phyloP scores from a whole-genome alignment of 2,329 filamentous ascomycete species.

The Pseudocercospora fuligena region DNA sequence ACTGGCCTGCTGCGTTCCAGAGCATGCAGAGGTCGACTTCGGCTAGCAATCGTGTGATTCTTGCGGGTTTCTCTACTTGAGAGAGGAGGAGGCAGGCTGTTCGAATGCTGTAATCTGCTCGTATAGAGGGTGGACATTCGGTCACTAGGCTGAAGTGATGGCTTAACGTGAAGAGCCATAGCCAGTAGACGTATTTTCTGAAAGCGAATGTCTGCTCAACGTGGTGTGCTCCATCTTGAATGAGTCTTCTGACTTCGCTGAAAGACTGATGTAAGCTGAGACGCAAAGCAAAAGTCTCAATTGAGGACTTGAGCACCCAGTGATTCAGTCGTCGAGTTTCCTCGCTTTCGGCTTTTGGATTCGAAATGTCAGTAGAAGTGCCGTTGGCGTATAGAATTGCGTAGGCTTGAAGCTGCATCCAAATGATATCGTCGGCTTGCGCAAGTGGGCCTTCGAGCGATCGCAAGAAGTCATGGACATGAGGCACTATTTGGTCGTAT shows the following conservation, averaged over 20 bases:
- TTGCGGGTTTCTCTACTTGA: constrained; percentile 3
- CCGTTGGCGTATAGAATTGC: constrained; percentile 13
- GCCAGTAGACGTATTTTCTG: constrained; percentile 13
- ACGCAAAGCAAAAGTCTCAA: constrained; percentile 13
- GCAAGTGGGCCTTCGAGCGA: constrained; percentile 10
- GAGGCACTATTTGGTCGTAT: not conserved
- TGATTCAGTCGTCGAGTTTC: constrained; percentile 11
- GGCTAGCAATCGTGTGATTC: constrained; percentile 12
- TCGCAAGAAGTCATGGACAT: constrained; percentile 7
- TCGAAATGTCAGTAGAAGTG: constrained; percentile 9
- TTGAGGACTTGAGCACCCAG: constrained; percentile 8
- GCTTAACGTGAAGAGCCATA: constrained; percentile 13
- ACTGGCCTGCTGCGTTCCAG: constrained; percentile 9
- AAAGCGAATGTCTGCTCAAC: not conserved
- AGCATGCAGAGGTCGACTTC: constrained; percentile 18
- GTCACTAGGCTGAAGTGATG: constrained; percentile 15
- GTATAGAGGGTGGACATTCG: constrained; percentile 13
- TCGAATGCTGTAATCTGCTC: constrained; percentile 13
- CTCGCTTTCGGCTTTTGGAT: not conserved
- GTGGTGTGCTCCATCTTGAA: not conserved
- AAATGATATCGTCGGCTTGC: constrained; percentile 4
- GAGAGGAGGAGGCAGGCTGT: constrained; percentile 9
- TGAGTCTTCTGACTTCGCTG: not conserved
- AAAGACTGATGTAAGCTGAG: constrained; percentile 8
- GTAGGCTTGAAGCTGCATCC: constrained; percentile 18